Evolutionary conservation across 129 eudicot genomes (phyloP), one percentile per base, ranked within the genome.

Genomic region (Flaveria sonorensis): DNA sequence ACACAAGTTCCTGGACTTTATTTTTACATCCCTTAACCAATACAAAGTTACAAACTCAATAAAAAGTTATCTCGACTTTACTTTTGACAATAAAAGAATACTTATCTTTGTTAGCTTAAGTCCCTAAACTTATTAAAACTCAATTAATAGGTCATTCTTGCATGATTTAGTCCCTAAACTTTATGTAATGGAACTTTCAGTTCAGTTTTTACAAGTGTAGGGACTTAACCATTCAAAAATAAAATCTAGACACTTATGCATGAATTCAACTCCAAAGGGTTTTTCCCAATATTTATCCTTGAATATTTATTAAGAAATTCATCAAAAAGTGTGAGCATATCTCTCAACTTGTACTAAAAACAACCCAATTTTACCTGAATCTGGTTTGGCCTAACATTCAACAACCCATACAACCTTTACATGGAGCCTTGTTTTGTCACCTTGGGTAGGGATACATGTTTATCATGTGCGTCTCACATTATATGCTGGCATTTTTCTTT

Each of bases 141-240:
- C 68, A 14, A 62, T 28, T 3, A 28, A 28, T 14, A 24, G 6
- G 19, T 28, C 45, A 14, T 13, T 24, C 36, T 61, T 62, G 68
- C 45, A 28, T 62, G 68, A 62, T 62, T 28, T 28, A 62, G 68
- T 28, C 43, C 68, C 68, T 62, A 62, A 62, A 28, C 45, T 62
- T 13, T 62, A 62, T 6, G 4, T 28, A 4, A 14, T 13, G 43
- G 45, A 62, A 15, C 68, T 28, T 30, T 24, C 67, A 3, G 32
- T 12, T 60, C 40, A 24, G 18, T 24, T 60, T 59, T 10, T 11
- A 4, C 6, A 26, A 60, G n/a, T 23, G 9, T 24, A 60, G 39
- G 42, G 67, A 57, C 32, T 57, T 57, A 21, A 57, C 32, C 64
- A 20, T 57, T 14, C 64, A 57, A 57, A 57, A 57, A 9, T 1